Evolutionary conservation across 2,329 filamentous ascomycete species (phyloP).

Genomic region (Fusarium redolens): DNA sequence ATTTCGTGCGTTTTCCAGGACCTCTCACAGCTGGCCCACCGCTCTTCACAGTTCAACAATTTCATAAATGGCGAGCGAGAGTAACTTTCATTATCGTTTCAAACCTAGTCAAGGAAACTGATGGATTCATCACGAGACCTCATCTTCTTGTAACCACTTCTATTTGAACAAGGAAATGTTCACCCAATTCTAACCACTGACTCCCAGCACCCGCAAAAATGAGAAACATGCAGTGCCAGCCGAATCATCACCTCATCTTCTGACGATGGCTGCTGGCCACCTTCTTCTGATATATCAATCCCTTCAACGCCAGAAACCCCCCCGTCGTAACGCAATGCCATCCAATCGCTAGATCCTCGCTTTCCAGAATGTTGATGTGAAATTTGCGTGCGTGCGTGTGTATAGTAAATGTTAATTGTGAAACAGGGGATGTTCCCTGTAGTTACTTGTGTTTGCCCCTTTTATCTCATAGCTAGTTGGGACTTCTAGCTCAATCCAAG

Average conservation of each 20-base stretch:
- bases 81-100: background rate
- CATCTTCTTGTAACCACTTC: slow-evolving; percentile 25
- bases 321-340: slow-evolving; percentile 40
- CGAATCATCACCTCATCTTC: slow-evolving; percentile 8
- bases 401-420: slow-evolving; percentile 29
- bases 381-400: slow-evolving; percentile 24
- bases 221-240: slow-evolving; percentile 25
- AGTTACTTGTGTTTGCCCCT: slow-evolving; percentile 10
- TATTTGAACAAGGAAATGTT: slow-evolving; percentile 38
- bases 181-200: slow-evolving; percentile 43
- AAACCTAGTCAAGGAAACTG: slow-evolving; percentile 1
- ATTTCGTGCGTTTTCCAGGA: background rate
- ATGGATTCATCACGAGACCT: slow-evolving; percentile 23
- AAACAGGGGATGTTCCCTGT: background rate
- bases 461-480: background rate
- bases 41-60: background rate
- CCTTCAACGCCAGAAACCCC: slow-evolving; percentile 41
- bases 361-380: slow-evolving; percentile 43
- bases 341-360: slow-evolving; percentile 44
- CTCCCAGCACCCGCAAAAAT: slow-evolving; percentile 37
- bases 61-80: background rate
- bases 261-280: slow-evolving; percentile 2
- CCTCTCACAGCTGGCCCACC: background rate
- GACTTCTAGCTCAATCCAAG: slow-evolving; percentile 61
- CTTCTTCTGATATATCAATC: slow-evolving; percentile 39